A percentile compares a stretch with the other conserved stretches of the same genome.
These are phyloP conservation scores for Vitis amurensis DNA, from an alignment of 164 flowering plant genomes.

Conservation along the genomic window DNA sequence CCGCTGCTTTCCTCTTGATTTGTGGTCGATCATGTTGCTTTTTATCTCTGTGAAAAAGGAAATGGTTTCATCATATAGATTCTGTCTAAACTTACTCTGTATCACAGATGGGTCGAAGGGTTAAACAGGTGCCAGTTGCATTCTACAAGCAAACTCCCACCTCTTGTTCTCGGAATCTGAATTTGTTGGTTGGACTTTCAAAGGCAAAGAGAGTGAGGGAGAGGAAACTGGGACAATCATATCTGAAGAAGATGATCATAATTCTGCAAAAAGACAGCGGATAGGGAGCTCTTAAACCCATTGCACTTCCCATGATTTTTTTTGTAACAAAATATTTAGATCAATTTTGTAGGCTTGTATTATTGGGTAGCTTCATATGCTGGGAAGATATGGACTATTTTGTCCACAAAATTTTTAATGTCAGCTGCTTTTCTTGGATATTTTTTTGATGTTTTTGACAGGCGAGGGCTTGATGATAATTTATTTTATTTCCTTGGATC, in stretches of 20 bases:
- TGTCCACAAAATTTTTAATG: too few species aligned
- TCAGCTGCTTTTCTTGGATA: too few species aligned
- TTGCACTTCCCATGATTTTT: too few species aligned
- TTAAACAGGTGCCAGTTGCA: slow-evolving; percentile 91
- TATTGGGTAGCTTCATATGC: too few species aligned
- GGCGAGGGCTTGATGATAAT: too few species aligned
- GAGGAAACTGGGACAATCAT: slow-evolving; percentile 3
- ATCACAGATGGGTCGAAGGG: slow-evolving; percentile 71
- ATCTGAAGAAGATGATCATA: slow-evolving; percentile 17
- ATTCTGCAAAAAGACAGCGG: slow-evolving; percentile 46
- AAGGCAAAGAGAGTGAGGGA: slow-evolving; percentile 20
- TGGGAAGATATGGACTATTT: too few species aligned
- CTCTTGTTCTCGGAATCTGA: slow-evolving; percentile 73
- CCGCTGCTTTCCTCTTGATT: too few species aligned
- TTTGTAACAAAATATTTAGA: too few species aligned
- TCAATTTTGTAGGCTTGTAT: too few species aligned
- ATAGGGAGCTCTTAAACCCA: slow-evolving; percentile 22
- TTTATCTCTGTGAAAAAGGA: not conserved
- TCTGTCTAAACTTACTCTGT: not conserved
- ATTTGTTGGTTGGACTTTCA: slow-evolving; percentile 82
- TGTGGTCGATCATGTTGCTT: too few species aligned
- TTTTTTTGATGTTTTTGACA: too few species aligned
- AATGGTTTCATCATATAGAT: not conserved
- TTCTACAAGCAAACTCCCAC: slow-evolving; percentile 70
- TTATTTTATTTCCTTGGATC: too few species aligned